phyloP scores from a whole-genome alignment of 2,329 filamentous ascomycete species.

The Ceratocystis destructans region DNA sequence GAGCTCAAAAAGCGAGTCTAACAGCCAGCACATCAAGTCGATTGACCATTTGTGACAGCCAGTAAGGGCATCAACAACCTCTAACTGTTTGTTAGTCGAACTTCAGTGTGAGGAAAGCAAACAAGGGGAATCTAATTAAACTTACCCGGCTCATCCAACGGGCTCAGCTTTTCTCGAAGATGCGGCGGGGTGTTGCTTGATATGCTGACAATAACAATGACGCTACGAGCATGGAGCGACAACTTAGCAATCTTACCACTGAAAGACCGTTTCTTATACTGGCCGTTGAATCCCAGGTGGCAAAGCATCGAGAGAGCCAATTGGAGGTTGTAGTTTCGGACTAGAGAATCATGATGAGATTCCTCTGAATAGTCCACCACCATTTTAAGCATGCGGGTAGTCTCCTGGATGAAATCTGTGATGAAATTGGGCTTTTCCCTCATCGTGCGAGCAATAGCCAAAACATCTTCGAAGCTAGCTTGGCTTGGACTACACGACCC shows the following conservation, averaged over 20 bases:
- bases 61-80: slow-evolving; percentile 57
- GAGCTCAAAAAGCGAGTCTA: slow-evolving; percentile 44
- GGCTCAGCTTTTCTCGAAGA: slow-evolving; percentile 42
- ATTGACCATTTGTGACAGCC: slow-evolving; percentile 69
- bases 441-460: slow-evolving; percentile 50
- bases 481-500: slow-evolving; percentile 34
- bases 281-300: slow-evolving; percentile 58
- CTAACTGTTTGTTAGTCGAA: slow-evolving; percentile 27
- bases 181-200: slow-evolving; percentile 42
- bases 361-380: slow-evolving; percentile 75
- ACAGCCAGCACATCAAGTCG: slow-evolving; percentile 52
- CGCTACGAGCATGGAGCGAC: slow-evolving; percentile 60
- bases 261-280: slow-evolving; percentile 47
- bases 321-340: slow-evolving; percentile 59
- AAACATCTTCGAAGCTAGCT: slow-evolving; percentile 53
- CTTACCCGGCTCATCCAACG: slow-evolving; percentile 45
- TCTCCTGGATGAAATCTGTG: slow-evolving; percentile 48
- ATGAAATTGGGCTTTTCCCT: slow-evolving; percentile 35
- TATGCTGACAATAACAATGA: slow-evolving; percentile 51
- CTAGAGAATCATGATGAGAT: slow-evolving; percentile 53
- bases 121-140: background rate
- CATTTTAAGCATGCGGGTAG: slow-evolving; percentile 56
- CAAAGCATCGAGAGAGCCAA: slow-evolving; percentile 67
- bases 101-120: background rate
- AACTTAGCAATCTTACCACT: slow-evolving; percentile 62